Percentiles rank a stretch among this genome's conserved stretches.
These are phyloP conservation scores for Aspergillus fijiensis DNA, from an alignment of 2,329 filamentous ascomycete genomes.

Conservation along the genomic window DNA sequence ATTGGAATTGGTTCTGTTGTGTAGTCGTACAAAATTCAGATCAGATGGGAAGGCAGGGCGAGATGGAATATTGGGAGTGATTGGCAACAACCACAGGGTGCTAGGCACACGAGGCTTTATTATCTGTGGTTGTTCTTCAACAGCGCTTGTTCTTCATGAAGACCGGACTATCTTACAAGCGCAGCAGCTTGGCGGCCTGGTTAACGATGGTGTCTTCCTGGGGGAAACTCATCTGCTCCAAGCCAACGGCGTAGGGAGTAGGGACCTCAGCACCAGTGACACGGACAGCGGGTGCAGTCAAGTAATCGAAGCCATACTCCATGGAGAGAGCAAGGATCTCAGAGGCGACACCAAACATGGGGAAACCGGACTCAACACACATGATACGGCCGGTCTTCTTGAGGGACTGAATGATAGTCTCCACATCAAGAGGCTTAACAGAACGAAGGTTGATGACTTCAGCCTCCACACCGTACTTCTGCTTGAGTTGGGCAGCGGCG, in stretches of 20 bases:
- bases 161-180: conserved; percentile 56
- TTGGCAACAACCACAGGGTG: conserved; percentile 28
- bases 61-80: conserved; percentile 13
- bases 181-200: conserved; percentile 85
- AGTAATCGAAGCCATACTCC: conserved; percentile 98
- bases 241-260: conserved; percentile 87
- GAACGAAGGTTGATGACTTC: conserved; percentile 99
- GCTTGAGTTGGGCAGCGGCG: conserved; percentile 87
- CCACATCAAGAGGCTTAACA: conserved; percentile 92
- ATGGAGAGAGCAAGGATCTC: conserved; percentile 93
- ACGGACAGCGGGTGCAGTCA: conserved; percentile 88
- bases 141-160: conserved; percentile 11
- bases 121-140: conserved; percentile 23
- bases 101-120: conserved; percentile 35
- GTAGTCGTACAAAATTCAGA: conserved; percentile 26
- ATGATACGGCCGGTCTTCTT: conserved; percentile 97
- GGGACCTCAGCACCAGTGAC: conserved; percentile 97
- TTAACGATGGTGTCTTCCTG: conserved; percentile 82
- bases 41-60: conserved; percentile 3
- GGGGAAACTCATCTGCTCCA: conserved; percentile 96
- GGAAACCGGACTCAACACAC: conserved; percentile 92
- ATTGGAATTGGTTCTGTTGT: conserved; percentile 20
- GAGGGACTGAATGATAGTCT: conserved; percentile 91
- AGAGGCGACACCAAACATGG: conserved; percentile 85
- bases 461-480: conserved; percentile 91